A percentile compares a stretch with the other conserved stretches of the same genome.
phyloP scores from a whole-genome alignment of 192 early-diverging fungal genomes.

The Coemansia biformis region DNA sequence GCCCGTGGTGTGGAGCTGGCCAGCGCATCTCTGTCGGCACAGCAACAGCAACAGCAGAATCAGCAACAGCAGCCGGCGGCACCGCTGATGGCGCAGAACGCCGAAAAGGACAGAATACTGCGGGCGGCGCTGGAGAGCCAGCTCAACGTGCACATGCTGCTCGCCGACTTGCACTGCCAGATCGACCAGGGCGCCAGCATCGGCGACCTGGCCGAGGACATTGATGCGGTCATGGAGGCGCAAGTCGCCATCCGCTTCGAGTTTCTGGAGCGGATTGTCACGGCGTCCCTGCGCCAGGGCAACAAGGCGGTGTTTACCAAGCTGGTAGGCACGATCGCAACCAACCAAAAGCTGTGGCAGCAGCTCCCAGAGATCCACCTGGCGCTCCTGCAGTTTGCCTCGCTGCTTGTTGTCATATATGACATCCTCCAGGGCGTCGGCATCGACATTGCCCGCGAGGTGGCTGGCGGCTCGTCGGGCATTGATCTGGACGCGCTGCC shows the following conservation, averaged over 20 bases:
- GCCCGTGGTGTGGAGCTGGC: conserved; percentile 1
- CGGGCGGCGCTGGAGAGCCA: conserved; percentile 12
- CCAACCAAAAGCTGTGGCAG: conserved; percentile 33
- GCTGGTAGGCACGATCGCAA: conserved; percentile 19
- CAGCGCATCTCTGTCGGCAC: background rate
- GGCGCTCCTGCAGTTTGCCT: conserved; percentile 28
- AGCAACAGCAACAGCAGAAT: background rate
- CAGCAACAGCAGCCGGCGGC: background rate
- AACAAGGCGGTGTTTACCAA: conserved; percentile 15
- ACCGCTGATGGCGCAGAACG: conserved; percentile 12
- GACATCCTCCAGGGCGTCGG: conserved; percentile 13
- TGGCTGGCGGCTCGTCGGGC: background rate
- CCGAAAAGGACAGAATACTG: conserved; percentile 31
- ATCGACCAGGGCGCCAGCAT: conserved; percentile 6
- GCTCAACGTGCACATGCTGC: conserved; percentile 14
- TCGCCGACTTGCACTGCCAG: conserved; percentile 15
- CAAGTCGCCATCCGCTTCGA: conserved; percentile 33
- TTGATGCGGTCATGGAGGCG: conserved; percentile 15
- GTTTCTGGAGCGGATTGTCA: conserved; percentile 28
- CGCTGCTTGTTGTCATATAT: conserved; percentile 23
- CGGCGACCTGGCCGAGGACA: conserved; percentile 9
- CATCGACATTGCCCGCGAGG: conserved; percentile 10
- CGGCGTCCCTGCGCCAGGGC: conserved; percentile 19
- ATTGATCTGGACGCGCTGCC: background rate
- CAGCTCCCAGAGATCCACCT: conserved; percentile 38